Evolutionary conservation across 345 rosid genomes (phyloP), one percentile per base, ranked within the genome.

Genomic region (Linum tenue): DNA sequence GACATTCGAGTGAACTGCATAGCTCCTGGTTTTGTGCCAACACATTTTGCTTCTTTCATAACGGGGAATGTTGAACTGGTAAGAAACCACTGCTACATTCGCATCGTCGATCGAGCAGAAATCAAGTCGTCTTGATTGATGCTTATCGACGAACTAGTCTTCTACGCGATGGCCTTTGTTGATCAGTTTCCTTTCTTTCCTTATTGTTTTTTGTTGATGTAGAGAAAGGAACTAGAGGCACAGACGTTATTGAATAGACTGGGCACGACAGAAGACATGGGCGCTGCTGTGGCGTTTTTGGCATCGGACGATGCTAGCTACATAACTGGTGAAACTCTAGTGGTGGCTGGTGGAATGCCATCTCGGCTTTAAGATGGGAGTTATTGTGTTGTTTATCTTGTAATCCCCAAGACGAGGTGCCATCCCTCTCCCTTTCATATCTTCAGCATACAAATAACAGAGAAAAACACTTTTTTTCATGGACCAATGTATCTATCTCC

Each of bases 1-100:
- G 68, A 85, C 67, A 84, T 79, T 42, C 96, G 99, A 43, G 97
- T 90, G 39, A 94, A 94, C 60, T 79, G 85, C 4, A 67, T 94
- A 64, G 96, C 95, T 37, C 99, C 97, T 0, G 97, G 97, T 63
- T 86, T 88, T 70, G 95, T 94, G 5, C 99, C 99, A 37, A 90
- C 99, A 5, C 82, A 69, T 68, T 86, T 90, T 65, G 89, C 92
- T 1, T 79, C 74, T 6, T 88, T 72, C 81, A 70, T 90, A 60
- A 81, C 88, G 5, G 71, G 59, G 59, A 75, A 75, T 40, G 82
- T 79, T 1, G 76, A 55, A 16, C 35, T 77, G 44, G 97, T 88
- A 82, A 78, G 85, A 76, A 38, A 22, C 37, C 5, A 1, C 2
- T 44, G 41, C 39, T 17, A 15, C 40, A 3, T 22, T 22, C 31